Conservation (phyloP, 2,329 filamentous ascomycete species). For the Colletotrichum lindemuthianum region DNA sequence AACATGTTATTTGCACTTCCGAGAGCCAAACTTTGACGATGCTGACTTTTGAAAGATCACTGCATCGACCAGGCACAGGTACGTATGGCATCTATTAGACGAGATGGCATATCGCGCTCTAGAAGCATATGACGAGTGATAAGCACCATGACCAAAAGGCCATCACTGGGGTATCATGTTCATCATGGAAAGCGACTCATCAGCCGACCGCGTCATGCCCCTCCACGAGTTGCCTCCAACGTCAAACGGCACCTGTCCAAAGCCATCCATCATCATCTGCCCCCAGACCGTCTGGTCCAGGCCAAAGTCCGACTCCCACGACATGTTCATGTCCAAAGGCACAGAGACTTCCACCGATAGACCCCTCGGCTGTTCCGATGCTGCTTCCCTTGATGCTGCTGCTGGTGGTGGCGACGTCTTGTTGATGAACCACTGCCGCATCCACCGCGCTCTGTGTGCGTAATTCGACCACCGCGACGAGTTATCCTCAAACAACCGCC, state of each 20-base stretch:
- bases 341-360: neutral
- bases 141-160: neutral
- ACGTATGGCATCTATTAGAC: too few species aligned
- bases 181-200: neutral
- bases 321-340: neutral
- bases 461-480: slow-evolving; percentile 45
- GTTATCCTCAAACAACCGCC: slow-evolving; percentile 44
- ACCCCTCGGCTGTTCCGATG: neutral
- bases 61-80: too few species aligned
- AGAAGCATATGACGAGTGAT: too few species aligned
- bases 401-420: slow-evolving; percentile 20
- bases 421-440: slow-evolving; percentile 50
- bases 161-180: slow-evolving; percentile 9
- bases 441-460: slow-evolving; percentile 51
- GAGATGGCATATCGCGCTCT: too few species aligned
- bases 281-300: slow-evolving; percentile 29
- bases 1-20: too few species aligned
- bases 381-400: neutral
- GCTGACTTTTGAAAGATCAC: too few species aligned
- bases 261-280: slow-evolving; percentile 16
- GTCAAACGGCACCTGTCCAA: neutral
- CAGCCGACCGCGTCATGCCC: slow-evolving; percentile 1
- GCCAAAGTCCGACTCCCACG: slow-evolving; percentile 6
- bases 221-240: neutral
- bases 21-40: too few species aligned